Evolutionary conservation across 169 alveolate genomes (phyloP), one percentile per base, ranked within the genome.

Genomic region (Cryptosporidium tyzzeri): DNA sequence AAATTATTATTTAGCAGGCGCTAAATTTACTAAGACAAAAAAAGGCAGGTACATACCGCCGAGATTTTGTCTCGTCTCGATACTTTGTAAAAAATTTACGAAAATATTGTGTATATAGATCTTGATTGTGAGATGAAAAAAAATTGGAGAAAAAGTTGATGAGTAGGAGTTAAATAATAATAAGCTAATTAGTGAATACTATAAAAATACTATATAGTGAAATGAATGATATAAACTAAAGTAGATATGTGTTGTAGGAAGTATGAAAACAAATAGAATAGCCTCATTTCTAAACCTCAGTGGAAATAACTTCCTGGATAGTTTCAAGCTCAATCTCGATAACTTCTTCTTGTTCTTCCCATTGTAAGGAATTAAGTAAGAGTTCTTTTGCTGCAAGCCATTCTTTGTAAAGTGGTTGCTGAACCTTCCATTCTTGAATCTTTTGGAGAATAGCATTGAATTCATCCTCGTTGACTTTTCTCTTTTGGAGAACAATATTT

Each of bases 391-490:
- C 73, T 7, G 67, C 73, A 8, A 61, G 68, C 89, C 89, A 80
- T n/a, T 80, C 89, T 31, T 80, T 59, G 55, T 62, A 41, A 4
- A 12, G 69, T 3, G 89, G 59, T 37, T 80, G 89, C 53, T 93
- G 58, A 26, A 69, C 74, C 69, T 91, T 71, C 95, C 95, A 93
- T 14, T 92, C 86, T 55, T 92, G 26, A 48, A 93, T 87, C 71
- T 69, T 53, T 18, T 85, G 45, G 29, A 86, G 75, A 62, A 71
- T 65, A 23, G 61, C 61, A 31, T 84, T 68, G 91, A 93, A 93
- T 23, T 86, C 91, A 51, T 93, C 95, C 65, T 84, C 87, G 68
- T 71, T 84, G 23, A 58, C 92, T 84, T 93, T 85, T 71, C 95
- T 86, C 44, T 93, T 93, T 84, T 91, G 85, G 44, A 93, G 61